Conservation (phyloP, 179 eudicot genomes). For the Silene vulgaris region DNA sequence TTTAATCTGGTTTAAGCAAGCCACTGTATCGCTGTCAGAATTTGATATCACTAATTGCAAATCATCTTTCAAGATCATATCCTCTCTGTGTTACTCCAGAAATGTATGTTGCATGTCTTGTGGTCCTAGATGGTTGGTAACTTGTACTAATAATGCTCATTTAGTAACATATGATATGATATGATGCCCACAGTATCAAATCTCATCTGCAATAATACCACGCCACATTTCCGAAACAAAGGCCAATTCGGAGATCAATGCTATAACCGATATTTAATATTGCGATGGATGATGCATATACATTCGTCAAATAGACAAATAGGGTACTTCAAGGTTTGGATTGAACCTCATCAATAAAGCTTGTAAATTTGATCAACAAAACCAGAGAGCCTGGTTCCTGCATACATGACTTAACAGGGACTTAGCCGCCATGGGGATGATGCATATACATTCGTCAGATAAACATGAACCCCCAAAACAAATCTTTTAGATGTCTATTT, state of each 20-base stretch:
- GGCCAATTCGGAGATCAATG: background rate
- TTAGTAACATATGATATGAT: too few relatives aligned
- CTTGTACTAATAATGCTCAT: background rate
- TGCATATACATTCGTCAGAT: too few relatives aligned
- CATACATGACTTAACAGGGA: too few relatives aligned
- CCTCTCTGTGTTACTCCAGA: background rate
- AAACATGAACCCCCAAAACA: too few relatives aligned
- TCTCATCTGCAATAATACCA: background rate
- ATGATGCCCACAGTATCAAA: background rate
- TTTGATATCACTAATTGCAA: conserved; percentile 12
- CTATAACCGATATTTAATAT: background rate
- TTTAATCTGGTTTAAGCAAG: conserved; percentile 12
- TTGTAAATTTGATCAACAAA: too few relatives aligned
- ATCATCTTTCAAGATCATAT: conserved; percentile 18
- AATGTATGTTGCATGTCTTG: background rate
- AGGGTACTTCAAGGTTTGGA: too few relatives aligned
- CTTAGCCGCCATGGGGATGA: too few relatives aligned
- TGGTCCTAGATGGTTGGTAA: conserved; percentile 13
- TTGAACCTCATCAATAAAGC: too few relatives aligned
- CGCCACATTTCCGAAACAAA: background rate
- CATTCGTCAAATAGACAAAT: too few relatives aligned
- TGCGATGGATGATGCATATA: too few relatives aligned
- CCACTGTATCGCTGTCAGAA: conserved; percentile 22
- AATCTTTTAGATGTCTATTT: too few relatives aligned
- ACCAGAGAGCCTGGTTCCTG: too few relatives aligned